Percentiles rank a stretch among this genome's conserved stretches.
phyloP scores from a whole-genome alignment of 371 early-diverging fungal species.

The Lichtheimia hyalospora region DNA sequence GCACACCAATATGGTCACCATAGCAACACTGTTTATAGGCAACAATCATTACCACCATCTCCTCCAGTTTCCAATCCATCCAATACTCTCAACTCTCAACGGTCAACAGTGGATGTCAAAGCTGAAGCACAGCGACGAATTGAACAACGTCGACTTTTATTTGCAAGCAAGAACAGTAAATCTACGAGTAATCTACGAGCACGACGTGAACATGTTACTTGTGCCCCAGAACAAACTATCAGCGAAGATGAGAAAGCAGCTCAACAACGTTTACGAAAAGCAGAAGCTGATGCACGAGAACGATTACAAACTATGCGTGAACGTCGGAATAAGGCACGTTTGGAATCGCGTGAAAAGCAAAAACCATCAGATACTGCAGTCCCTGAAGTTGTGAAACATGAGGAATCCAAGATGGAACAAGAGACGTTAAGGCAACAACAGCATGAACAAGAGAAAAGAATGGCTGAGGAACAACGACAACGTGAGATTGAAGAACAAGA shows the following conservation, averaged over 20 bases:
- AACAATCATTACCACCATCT: not conserved
- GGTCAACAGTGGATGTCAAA: constrained; percentile 45
- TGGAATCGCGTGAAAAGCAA: too few relatives aligned
- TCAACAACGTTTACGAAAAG: constrained; percentile 41
- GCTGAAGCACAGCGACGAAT: constrained; percentile 45
- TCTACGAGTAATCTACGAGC: too few relatives aligned
- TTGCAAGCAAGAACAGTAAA: constrained; percentile 10
- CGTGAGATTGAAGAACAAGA: not conserved
- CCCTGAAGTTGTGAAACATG: too few relatives aligned
- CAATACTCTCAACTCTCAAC: constrained; percentile 37
- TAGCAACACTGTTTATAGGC: not conserved
- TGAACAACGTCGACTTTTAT: constrained; percentile 29
- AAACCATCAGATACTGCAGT: too few relatives aligned
- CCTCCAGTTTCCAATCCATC: constrained; percentile 44
- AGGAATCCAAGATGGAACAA: constrained; percentile 4
- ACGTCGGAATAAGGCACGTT: constrained; percentile 13
- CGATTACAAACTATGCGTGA: constrained; percentile 17
- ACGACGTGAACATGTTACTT: too few relatives aligned
- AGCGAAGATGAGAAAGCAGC: constrained; percentile 30
- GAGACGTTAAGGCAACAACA: constrained; percentile 23
- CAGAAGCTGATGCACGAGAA: constrained; percentile 36
- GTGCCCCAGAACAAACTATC: not conserved
- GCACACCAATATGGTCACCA: not conserved
- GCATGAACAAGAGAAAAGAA: constrained; percentile 5
- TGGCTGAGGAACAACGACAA: not conserved